phyloP scores from a whole-genome alignment of 2,329 filamentous ascomycete species.

The Hypoxylon sp. region DNA sequence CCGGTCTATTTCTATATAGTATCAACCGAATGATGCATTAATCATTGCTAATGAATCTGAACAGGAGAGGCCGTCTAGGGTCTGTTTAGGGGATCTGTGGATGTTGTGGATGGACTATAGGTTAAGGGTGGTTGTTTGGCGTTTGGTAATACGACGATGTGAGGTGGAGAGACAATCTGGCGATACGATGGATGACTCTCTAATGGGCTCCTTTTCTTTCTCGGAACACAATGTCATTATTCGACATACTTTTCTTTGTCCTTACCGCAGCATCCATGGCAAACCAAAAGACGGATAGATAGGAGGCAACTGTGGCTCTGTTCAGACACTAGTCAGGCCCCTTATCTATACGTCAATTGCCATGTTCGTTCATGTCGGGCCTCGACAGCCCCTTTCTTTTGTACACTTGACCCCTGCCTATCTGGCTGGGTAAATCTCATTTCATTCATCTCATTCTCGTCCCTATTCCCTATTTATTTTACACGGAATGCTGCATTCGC shows the following conservation, averaged over 20 bases:
- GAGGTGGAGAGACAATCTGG: conserved; percentile 15
- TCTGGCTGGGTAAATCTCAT: conserved; percentile 8
- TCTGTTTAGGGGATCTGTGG: conserved; percentile 4
- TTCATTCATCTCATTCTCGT: conserved; percentile 11
- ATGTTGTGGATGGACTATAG: conserved; percentile 1
- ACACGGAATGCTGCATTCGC: conserved; percentile 32
- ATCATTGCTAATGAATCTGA: conserved; percentile 22
- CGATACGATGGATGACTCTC: conserved; percentile 3
- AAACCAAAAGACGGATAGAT: conserved; percentile 23
- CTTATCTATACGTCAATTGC: not conserved
- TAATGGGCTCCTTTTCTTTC: conserved; percentile 13
- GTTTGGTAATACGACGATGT: conserved; percentile 21
- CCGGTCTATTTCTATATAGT: not conserved
- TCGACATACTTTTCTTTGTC: conserved; percentile 17
- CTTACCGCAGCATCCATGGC: conserved; percentile 22
- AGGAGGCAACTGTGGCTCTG: conserved; percentile 30
- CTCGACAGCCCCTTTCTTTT: conserved; percentile 2
- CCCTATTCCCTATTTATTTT: not conserved
- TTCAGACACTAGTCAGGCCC: conserved; percentile 1
- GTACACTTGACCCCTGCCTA: not conserved
- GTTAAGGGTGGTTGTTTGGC: conserved; percentile 21
- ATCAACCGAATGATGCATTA: conserved; percentile 41
- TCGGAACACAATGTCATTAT: conserved; percentile 9
- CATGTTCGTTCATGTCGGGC: conserved; percentile 12
- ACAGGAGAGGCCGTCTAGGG: not conserved